Percentiles rank a stretch among this genome's conserved stretches.
These are phyloP conservation scores for Dioscorea alata DNA, from an alignment of 106 monocot species.

Conservation along the genomic window DNA sequence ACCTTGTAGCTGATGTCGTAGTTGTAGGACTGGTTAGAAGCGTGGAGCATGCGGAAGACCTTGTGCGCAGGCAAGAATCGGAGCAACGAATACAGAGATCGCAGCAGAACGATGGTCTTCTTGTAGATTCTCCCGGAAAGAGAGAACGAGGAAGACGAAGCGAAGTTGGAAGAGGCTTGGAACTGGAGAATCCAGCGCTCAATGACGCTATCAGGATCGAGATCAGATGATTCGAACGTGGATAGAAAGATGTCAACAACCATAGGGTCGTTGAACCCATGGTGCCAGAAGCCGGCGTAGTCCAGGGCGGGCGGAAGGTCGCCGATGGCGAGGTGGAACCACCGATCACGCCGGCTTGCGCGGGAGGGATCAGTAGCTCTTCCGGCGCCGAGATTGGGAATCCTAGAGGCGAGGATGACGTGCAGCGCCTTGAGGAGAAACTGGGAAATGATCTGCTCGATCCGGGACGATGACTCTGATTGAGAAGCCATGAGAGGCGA, in stretches of 20 bases:
- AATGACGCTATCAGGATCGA: slow-evolving; percentile 11
- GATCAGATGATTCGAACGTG: slow-evolving; percentile 10
- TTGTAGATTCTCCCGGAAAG: slow-evolving; percentile 53
- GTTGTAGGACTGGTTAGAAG: slow-evolving; percentile 52
- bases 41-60: slow-evolving; percentile 47
- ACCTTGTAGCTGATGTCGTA: slow-evolving; percentile 61
- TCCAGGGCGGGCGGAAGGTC: slow-evolving; percentile 52
- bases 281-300: slow-evolving; percentile 25
- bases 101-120: slow-evolving; percentile 50
- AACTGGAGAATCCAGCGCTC: slow-evolving; percentile 37
- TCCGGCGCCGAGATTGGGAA: slow-evolving; percentile 32
- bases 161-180: slow-evolving; percentile 8
- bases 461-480: slow-evolving; percentile 25
- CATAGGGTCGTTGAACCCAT: slow-evolving; percentile 43
- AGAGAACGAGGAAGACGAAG: slow-evolving; percentile 3
- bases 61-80: slow-evolving; percentile 66
- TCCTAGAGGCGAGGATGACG: slow-evolving; percentile 61
- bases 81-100: slow-evolving; percentile 4
- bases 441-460: slow-evolving; percentile 65
- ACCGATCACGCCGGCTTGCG: slow-evolving; percentile 44
- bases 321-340: slow-evolving; percentile 91
- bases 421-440: slow-evolving; percentile 78
- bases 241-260: slow-evolving; percentile 70
- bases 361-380: not conserved
- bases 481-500: slow-evolving; percentile 6